Percentiles rank a stretch among this genome's conserved stretches.
phyloP scores from a whole-genome alignment of 331 rosid species.

The Spiraea crenata region DNA sequence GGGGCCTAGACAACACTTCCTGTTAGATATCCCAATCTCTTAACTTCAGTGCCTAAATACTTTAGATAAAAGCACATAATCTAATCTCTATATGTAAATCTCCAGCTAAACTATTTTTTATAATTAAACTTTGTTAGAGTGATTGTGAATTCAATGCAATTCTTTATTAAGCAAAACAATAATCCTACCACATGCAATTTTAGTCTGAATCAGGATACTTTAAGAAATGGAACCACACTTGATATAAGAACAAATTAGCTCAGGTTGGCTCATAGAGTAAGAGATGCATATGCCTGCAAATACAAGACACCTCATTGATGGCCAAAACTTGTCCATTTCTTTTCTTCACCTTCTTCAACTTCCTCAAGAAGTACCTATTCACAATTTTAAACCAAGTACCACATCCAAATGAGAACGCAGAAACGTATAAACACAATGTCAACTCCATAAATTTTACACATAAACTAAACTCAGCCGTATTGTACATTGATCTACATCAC shows the following conservation, averaged over 20 bases:
- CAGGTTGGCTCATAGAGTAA: neutral
- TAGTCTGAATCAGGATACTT: too few species aligned
- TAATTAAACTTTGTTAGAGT: too few species aligned
- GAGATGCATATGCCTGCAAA: neutral
- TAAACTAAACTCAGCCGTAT: neutral
- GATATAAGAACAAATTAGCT: neutral
- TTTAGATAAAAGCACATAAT: neutral
- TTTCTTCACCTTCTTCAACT: constrained; percentile 61
- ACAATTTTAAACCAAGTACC: neutral
- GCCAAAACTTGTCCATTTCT: constrained; percentile 58
- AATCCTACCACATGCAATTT: too few species aligned
- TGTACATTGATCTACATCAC: neutral
- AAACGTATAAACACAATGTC: neutral
- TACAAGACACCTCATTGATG: constrained; percentile 44
- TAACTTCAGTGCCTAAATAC: neutral
- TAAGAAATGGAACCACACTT: too few species aligned
- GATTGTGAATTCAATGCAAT: too few species aligned
- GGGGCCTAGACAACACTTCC: too few species aligned
- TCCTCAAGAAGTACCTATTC: constrained; percentile 55
- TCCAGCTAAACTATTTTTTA: neutral
- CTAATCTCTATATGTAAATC: neutral
- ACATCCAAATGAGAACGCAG: neutral
- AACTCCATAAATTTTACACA: neutral
- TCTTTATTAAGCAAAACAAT: too few species aligned
- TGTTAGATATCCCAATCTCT: too few species aligned